Evolutionary conservation across 805 yeast species (phyloP).

Genomic region (Suhomyces vadensis): DNA sequence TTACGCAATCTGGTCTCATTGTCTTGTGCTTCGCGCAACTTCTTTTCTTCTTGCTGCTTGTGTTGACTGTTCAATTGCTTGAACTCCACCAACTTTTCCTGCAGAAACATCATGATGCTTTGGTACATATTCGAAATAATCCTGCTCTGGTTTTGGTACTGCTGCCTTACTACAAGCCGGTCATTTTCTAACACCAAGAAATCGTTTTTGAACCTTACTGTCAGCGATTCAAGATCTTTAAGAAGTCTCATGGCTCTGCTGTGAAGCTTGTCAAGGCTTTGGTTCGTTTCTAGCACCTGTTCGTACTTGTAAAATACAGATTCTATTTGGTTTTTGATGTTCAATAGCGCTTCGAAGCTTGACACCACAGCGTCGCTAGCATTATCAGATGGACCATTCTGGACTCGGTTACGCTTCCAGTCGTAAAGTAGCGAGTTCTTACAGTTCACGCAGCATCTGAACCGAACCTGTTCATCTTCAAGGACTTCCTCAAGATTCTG

Average conservation of each 20-base stretch:
- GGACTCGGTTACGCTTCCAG: constrained; percentile 30
- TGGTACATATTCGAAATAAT: constrained; percentile 55
- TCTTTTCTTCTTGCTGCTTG: constrained; percentile 29
- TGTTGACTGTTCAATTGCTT: constrained; percentile 56
- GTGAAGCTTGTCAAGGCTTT: constrained; percentile 22
- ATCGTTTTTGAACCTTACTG: constrained; percentile 22
- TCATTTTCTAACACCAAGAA: constrained; percentile 16
- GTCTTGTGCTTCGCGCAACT: constrained; percentile 14
- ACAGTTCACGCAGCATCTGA: constrained; percentile 73
- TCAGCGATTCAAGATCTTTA: constrained; percentile 34
- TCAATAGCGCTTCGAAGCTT: constrained; percentile 21
- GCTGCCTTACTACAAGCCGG: constrained; percentile 14
- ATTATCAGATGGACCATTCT: constrained; percentile 4
- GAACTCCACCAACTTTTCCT: constrained; percentile 62
- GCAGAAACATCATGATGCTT: constrained; percentile 60
- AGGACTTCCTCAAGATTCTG: constrained; percentile 17
- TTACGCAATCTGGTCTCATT: background rate
- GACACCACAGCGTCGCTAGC: constrained; percentile 17
- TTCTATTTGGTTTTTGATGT: constrained; percentile 24
- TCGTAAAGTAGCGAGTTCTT: constrained; percentile 59
- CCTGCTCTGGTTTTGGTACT: constrained; percentile 16
- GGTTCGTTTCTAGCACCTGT: constrained; percentile 9
- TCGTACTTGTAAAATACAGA: constrained; percentile 24
- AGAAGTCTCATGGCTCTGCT: constrained; percentile 22
- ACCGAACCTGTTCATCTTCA: constrained; percentile 19